phyloP scores from a whole-genome alignment of 805 yeast species.

The Suhomyces faveliae region DNA sequence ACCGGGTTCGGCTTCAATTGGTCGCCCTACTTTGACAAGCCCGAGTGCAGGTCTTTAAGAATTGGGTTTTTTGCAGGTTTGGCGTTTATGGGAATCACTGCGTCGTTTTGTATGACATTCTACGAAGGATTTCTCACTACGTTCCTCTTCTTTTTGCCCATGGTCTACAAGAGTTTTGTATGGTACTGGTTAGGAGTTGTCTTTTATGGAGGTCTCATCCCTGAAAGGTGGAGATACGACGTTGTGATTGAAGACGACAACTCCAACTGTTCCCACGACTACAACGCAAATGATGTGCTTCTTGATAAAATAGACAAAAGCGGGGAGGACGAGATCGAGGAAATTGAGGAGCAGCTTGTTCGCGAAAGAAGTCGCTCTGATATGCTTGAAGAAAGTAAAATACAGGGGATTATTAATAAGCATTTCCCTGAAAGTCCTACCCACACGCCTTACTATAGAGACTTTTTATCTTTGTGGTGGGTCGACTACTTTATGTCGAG shows the following conservation, averaged over 20 bases:
- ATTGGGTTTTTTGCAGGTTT: conserved; percentile 77
- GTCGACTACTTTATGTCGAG: conserved; percentile 71
- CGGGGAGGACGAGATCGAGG: conserved; percentile 39
- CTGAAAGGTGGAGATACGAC: conserved; percentile 84
- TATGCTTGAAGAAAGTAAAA: conserved; percentile 15
- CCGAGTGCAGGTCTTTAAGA: conserved; percentile 77
- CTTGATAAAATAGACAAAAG: conserved; percentile 34
- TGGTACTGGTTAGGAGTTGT: conserved; percentile 83
- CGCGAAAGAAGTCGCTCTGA: conserved; percentile 2
- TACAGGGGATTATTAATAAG: conserved; percentile 30
- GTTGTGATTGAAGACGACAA: conserved; percentile 50
- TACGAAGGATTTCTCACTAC: conserved; percentile 58
- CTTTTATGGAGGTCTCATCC: conserved; percentile 83
- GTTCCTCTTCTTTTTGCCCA: conserved; percentile 59
- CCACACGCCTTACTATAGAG: conserved; percentile 33
- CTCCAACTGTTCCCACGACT: conserved; percentile 13
- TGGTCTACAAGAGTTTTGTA: conserved; percentile 60
- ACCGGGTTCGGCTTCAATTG: conserved; percentile 80
- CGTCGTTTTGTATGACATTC: conserved; percentile 55
- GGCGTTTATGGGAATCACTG: conserved; percentile 69
- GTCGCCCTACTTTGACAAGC: conserved; percentile 88
- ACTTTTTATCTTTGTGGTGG: conserved; percentile 73
- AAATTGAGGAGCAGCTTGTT: conserved; percentile 28
- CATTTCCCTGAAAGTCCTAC: conserved; percentile 37
- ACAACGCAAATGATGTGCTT: conserved; percentile 30